Percentiles rank a stretch among this genome's conserved stretches.
These are phyloP conservation scores for Tricladium varicosporioides DNA, from an alignment of 2,329 filamentous ascomycete genomes.

Conservation along the genomic window DNA sequence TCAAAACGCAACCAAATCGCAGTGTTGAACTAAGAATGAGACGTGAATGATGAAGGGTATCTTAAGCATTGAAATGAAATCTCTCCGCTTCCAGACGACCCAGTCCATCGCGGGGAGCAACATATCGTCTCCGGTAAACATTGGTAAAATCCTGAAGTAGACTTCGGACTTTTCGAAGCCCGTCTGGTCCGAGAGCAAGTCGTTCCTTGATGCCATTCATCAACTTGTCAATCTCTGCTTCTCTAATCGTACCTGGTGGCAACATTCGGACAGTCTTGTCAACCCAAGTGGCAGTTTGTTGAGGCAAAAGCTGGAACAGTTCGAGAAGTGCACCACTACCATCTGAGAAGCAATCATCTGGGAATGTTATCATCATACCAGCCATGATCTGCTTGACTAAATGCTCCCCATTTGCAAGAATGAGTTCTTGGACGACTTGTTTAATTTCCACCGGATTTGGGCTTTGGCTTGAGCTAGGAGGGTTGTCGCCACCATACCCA, in stretches of 20 bases:
- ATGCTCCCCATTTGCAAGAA: conserved; percentile 68
- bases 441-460: conserved; percentile 68
- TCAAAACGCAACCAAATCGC: neutral
- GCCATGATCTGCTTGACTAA: conserved; percentile 88
- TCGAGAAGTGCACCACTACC: conserved; percentile 89
- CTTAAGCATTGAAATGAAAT: conserved; percentile 67
- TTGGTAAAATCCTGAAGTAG: conserved; percentile 96
- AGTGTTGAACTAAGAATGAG: neutral
- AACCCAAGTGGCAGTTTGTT: conserved; percentile 78
- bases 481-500: conserved; percentile 79
- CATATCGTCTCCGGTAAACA: conserved; percentile 86
- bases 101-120: conserved; percentile 89
- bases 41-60: neutral
- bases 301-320: conserved; percentile 82
- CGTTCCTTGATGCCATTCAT: conserved; percentile 78
- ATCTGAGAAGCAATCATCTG: conserved; percentile 91
- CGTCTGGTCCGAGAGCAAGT: conserved; percentile 61
- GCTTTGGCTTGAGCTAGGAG: conserved; percentile 57
- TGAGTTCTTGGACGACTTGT: conserved; percentile 68
- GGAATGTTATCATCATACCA: conserved; percentile 99
- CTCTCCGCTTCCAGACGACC: conserved; percentile 82
- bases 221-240: conserved; percentile 76
- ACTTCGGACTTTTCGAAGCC: conserved; percentile 73
- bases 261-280: conserved; percentile 80
- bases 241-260: conserved; percentile 76